These are phyloP conservation scores for Aspergillus wentii DNA, from an alignment of 495 filamentous ascomycete species.

Conservation along the genomic window DNA sequence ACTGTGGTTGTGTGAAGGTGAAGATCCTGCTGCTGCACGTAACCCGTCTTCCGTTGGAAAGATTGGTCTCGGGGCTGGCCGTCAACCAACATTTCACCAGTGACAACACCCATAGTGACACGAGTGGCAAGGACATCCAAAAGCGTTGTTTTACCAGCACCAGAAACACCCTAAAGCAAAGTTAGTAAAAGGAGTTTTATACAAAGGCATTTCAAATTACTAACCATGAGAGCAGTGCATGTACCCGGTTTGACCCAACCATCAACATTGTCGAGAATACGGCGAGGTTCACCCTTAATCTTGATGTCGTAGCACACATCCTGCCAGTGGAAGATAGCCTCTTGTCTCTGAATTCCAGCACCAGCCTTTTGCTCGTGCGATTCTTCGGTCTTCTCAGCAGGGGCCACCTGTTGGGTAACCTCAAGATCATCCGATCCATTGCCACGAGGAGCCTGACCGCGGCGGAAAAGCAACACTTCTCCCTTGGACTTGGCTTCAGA, in stretches of 20 bases:
- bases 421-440: constrained; percentile 25
- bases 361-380: constrained; percentile 22
- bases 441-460: constrained; percentile 27
- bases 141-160: constrained; percentile 66
- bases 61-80: constrained; percentile 59
- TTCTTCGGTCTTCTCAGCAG: constrained; percentile 39
- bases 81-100: constrained; percentile 51
- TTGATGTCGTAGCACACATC: constrained; percentile 70
- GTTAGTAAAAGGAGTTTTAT: constrained; percentile 4
- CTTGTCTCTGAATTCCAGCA: constrained; percentile 50
- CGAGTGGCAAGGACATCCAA: constrained; percentile 57
- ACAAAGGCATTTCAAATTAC: background rate
- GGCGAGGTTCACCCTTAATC: constrained; percentile 52
- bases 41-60: constrained; percentile 92
- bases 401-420: constrained; percentile 18
- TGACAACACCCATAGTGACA: constrained; percentile 47
- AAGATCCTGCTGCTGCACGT: constrained; percentile 94
- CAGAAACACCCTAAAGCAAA: constrained; percentile 41
- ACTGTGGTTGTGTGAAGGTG: constrained; percentile 84
- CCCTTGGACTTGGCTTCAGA: constrained; percentile 47
- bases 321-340: constrained; percentile 77
- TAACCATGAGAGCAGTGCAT: constrained; percentile 58
- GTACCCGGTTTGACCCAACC: constrained; percentile 65
- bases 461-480: constrained; percentile 49
- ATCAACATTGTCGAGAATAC: constrained; percentile 58